A percentile compares a stretch with the other conserved stretches of the same genome.
Evolutionary conservation across 352 stramenopile genomes (phyloP).

Genomic region (Pseudoperonospora humuli): DNA sequence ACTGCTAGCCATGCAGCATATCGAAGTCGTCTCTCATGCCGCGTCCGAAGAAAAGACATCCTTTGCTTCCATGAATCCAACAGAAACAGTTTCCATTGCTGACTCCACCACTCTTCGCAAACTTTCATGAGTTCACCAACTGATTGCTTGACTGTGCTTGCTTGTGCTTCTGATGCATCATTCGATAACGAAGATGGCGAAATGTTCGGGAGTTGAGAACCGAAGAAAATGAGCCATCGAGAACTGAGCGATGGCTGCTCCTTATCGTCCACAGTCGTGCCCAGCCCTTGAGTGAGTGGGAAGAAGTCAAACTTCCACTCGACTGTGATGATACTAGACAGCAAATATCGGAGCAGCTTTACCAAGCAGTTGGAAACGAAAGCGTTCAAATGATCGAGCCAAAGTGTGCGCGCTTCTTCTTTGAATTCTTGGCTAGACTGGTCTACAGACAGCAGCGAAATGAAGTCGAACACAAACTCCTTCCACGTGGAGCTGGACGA

Average conservation of each 20-base stretch:
- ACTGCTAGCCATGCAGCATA: conserved; percentile 33
- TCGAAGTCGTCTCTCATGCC: conserved; percentile 27
- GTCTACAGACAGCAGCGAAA: conserved; percentile 4
- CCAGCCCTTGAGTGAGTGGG: background rate
- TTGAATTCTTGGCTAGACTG: background rate
- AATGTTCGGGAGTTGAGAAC: conserved; percentile 26
- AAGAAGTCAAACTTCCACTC: conserved; percentile 47
- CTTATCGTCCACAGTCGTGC: background rate
- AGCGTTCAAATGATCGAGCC: conserved; percentile 13
- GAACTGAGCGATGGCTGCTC: conserved; percentile 5
- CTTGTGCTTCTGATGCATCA: conserved; percentile 3
- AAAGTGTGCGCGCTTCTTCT: conserved; percentile 4
- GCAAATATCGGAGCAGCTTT: conserved; percentile 22
- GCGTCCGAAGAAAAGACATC: conserved; percentile 9
- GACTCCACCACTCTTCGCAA: conserved; percentile 15
- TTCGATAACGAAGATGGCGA: conserved; percentile 21
- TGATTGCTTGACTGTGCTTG: conserved; percentile 8
- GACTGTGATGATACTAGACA: conserved; percentile 20
- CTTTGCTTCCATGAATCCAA: conserved; percentile 5
- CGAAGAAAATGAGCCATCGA: conserved; percentile 25
- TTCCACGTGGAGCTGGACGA: conserved; percentile 15
- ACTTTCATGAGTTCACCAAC: conserved; percentile 12
- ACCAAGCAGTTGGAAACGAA: conserved; percentile 20
- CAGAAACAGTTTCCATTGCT: conserved; percentile 12
- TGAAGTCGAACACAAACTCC: conserved; percentile 9